phyloP scores from a whole-genome alignment of 75 land plant genomes.

The Picea glauca region DNA sequence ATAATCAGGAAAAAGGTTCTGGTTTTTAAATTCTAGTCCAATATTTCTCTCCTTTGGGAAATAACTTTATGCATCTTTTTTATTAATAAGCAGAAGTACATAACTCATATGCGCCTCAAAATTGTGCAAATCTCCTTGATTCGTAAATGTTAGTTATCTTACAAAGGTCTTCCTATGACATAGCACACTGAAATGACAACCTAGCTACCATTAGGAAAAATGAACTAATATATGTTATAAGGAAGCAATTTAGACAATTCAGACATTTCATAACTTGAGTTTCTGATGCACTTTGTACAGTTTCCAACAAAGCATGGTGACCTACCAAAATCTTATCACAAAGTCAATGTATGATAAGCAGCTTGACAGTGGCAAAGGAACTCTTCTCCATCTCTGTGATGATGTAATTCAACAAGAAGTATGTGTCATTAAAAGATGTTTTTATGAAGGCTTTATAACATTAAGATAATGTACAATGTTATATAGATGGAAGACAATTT shows the following conservation, averaged over 20 bases:
- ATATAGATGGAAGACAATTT: neutral
- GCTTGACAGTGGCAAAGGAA: conserved; percentile 96
- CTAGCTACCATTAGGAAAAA: neutral
- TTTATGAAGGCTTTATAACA: neutral
- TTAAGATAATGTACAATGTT: neutral
- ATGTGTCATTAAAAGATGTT: conserved; percentile 9
- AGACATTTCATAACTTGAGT: conserved; percentile 3
- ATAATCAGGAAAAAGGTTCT: neutral
- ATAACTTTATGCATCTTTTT: neutral
- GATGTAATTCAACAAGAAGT: conserved; percentile 98
- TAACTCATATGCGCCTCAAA: neutral
- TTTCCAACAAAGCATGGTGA: conserved; percentile 73
- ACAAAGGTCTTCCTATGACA: neutral
- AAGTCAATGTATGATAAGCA: conserved; percentile 98
- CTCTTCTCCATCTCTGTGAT: conserved; percentile 95
- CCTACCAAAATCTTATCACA: conserved; percentile 85
- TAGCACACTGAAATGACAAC: neutral
- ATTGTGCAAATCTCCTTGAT: neutral
- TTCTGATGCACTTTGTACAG: conserved; percentile 24
- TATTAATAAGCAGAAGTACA: neutral
- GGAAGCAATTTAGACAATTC: neutral
- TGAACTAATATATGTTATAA: neutral
- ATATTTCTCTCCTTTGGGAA: neutral
- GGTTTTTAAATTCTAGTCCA: neutral
- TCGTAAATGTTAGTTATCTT: neutral